Percentiles rank a stretch among this genome's conserved stretches.
These are phyloP conservation scores for Sutorius eximius DNA, from an alignment of 1,284 basidiomycete species.

Conservation along the genomic window DNA sequence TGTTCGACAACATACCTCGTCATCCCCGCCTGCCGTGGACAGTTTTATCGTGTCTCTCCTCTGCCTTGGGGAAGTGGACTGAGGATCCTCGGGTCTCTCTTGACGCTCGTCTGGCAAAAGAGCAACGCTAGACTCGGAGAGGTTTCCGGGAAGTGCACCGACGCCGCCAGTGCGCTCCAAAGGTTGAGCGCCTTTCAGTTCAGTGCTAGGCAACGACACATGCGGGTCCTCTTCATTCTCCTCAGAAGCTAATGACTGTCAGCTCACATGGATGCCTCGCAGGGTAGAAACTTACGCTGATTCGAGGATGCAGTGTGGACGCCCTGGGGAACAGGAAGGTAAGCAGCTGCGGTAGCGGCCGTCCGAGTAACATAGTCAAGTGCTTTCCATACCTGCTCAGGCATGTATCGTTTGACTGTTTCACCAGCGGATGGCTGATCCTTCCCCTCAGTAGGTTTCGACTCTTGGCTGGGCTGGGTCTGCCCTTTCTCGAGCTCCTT, in stretches of 20 bases:
- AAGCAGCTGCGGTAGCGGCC: slow-evolving; percentile 7
- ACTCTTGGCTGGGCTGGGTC: not conserved
- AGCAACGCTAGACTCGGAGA: slow-evolving; percentile 34
- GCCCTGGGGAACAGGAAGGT: slow-evolving; percentile 11
- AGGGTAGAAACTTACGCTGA: slow-evolving; percentile 12
- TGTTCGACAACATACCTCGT: slow-evolving; percentile 23
- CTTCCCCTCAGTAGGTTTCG: not conserved
- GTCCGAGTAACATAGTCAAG: slow-evolving; percentile 2
- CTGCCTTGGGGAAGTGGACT: slow-evolving; percentile 2
- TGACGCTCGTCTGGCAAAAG: slow-evolving; percentile 34
- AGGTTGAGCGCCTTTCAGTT: slow-evolving; percentile 30
- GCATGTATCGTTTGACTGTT: slow-evolving; percentile 9
- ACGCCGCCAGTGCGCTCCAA: slow-evolving; percentile 29
- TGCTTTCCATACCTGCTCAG: slow-evolving; percentile 11
- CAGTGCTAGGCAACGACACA: slow-evolving; percentile 29
- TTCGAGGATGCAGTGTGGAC: slow-evolving; percentile 5
- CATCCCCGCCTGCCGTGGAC: not conserved
- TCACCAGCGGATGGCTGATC: not conserved
- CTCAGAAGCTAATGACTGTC: slow-evolving; percentile 6
- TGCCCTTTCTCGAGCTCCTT: slow-evolving; percentile 1
- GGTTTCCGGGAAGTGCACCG: slow-evolving; percentile 32
- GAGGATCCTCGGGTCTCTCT: slow-evolving; percentile 6
- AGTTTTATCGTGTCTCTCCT: slow-evolving; percentile 25
- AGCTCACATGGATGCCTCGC: not conserved
- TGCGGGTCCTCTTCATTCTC: not conserved